Percentiles rank a stretch among this genome's conserved stretches.
These are phyloP conservation scores for Metschnikowia shivogae DNA, from an alignment of 805 yeast species.

Conservation along the genomic window DNA sequence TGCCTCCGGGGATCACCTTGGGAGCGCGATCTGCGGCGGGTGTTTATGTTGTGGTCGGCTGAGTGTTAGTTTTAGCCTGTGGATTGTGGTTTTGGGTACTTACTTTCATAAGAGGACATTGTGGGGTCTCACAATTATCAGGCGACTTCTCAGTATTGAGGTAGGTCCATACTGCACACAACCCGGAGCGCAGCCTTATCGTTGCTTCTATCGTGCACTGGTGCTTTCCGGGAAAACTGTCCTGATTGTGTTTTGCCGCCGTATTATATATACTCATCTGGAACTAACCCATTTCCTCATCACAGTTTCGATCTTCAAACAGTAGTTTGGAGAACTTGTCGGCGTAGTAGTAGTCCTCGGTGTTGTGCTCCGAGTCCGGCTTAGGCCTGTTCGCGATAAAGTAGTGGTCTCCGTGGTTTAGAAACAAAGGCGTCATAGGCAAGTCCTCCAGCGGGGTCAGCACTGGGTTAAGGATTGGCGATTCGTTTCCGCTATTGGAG, in stretches of 20 bases:
- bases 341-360: constrained; percentile 1
- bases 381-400: constrained; percentile 6
- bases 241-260: too few species aligned
- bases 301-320: constrained; percentile 1
- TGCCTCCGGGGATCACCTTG: constrained; percentile 20
- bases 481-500: constrained; percentile 16
- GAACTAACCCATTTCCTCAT: background rate
- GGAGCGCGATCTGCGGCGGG: constrained; percentile 12
- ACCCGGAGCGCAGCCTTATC: background rate
- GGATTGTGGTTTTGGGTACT: constrained; percentile 10
- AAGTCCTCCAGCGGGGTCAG: constrained; percentile 40
- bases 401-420: constrained; percentile 14
- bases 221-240: too few species aligned
- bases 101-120: constrained; percentile 47
- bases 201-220: background rate
- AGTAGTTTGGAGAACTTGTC: constrained; percentile 3
- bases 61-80: constrained; percentile 6
- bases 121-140: background rate
- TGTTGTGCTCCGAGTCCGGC: background rate
- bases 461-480: constrained; percentile 39
- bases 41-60: constrained; percentile 41
- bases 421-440: constrained; percentile 41
- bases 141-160: constrained; percentile 1
- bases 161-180: background rate
- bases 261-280: background rate